Base-by-base conservation (phyloP, 2,329 filamentous ascomycete genomes). In the Microascus cirrosus region DNA sequence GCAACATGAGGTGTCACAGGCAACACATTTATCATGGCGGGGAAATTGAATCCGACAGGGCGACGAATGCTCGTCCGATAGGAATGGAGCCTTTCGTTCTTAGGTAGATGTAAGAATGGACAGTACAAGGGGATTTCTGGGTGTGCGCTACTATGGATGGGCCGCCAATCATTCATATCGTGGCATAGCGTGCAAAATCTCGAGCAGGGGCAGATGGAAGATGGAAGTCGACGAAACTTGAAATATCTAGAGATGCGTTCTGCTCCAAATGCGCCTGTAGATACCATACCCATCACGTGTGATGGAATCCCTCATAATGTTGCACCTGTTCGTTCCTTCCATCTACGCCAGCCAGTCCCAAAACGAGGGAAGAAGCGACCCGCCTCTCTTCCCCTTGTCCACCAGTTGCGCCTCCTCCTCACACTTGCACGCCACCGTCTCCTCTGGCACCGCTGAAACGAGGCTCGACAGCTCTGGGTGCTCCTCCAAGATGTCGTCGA, bases 381-480 rank as follows among this genome's bases (percentile, higher is more conserved):
- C 20, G 3, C 20, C 3, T 4, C 39, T 32, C 3, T 42, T 6
- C 35, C 2, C 18, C 36, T 55, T 12, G 10, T 28, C 55, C 28
- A 5, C 20, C n/a, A 25, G 45, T 12, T n/a, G n/a, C 28, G 28
- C 8, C 28, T 32, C 28, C 28, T 32, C 28, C 18, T 53, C 24
- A n/a, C 51, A 53, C 24, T 28, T 15, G 24, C 11, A 7, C 3
- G 13, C 7, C 2, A 15, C 5, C 12, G 51, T 53, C 51, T 28
- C 24, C 3, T 10, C 28, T 18, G 51, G 24, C 5, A 25, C 6
- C 45, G 20, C 51, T 32, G 48, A 25, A 22, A 52, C n/a, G n/a
- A 57, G 35, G 13, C 28, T 57, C 12, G 55, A 57, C 45, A 57
- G 28, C 24, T 53, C 55, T 6, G 55, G 55, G 48, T 53, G 36